A percentile compares a stretch with the other conserved stretches of the same genome.
phyloP scores from a whole-genome alignment of 768 basidiomycete species.

The Panaeolus papilionaceus region DNA sequence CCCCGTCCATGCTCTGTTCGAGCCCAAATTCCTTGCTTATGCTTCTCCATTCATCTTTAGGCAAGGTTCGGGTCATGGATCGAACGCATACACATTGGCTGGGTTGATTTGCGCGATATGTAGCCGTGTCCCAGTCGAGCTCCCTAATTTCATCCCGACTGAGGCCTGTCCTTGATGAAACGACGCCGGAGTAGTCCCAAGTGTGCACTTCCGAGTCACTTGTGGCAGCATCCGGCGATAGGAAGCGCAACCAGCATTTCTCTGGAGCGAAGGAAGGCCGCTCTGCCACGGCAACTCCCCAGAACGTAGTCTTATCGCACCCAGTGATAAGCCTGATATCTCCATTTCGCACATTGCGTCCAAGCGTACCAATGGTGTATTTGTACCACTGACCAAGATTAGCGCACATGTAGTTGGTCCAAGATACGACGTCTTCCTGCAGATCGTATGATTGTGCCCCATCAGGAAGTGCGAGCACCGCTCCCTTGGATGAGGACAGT shows the following conservation, averaged over 20 bases:
- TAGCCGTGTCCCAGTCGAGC: neutral
- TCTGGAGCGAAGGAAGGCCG: too few species aligned
- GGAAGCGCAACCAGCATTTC: conserved; percentile 11
- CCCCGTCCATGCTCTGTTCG: neutral
- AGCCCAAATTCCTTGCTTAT: neutral
- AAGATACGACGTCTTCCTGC: neutral
- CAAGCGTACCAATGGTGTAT: conserved; percentile 22
- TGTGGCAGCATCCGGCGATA: neutral
- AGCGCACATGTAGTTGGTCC: conserved; percentile 9
- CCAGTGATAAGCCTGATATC: conserved; percentile 34
- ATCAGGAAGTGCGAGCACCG: conserved; percentile 25
- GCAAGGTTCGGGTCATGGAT: conserved; percentile 8
- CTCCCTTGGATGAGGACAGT: conserved; percentile 22
- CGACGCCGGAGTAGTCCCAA: conserved; percentile 12
- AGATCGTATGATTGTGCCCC: conserved; percentile 22
- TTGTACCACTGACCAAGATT: conserved; percentile 23
- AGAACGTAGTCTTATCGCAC: conserved; percentile 30
- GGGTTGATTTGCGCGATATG: neutral
- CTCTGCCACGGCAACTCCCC: conserved; percentile 31
- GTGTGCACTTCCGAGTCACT: neutral
- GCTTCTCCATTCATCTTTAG: neutral
- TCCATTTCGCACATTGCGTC: conserved; percentile 26
- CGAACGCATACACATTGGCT: conserved; percentile 15
- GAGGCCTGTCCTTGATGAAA: conserved; percentile 8
- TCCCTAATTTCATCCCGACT: neutral